A percentile compares a stretch with the other conserved stretches of the same genome.
phyloP scores from a whole-genome alignment of 148 eudicot species.

The Hydrangea macrophylla region DNA sequence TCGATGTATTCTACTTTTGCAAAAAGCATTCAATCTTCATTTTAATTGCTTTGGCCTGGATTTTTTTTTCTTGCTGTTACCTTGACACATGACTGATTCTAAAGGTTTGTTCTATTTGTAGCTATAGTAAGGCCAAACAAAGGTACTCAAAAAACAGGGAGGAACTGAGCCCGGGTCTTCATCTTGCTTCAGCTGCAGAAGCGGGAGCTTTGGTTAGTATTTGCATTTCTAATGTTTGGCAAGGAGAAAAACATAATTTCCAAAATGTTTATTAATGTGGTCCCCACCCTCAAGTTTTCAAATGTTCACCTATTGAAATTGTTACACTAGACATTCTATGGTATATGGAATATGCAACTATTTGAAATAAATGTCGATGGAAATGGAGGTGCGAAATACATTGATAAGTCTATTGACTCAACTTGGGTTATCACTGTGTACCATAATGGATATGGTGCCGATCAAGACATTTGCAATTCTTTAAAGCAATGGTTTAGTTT shows the following conservation, averaged over 20 bases:
- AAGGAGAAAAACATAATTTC: background rate
- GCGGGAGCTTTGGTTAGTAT: conserved; percentile 93
- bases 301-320: too few relatives aligned
- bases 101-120: conserved; percentile 21
- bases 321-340: too few relatives aligned
- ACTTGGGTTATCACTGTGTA: too few relatives aligned
- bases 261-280: too few relatives aligned
- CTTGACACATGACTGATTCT: background rate
- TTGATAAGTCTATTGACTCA: too few relatives aligned
- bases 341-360: too few relatives aligned
- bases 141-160: conserved; percentile 54
- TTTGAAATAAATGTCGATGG: too few relatives aligned
- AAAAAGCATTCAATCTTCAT: background rate
- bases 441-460: background rate
- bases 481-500: background rate
- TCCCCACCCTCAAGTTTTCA: too few relatives aligned
- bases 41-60: background rate
- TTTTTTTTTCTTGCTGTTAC: background rate
- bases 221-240: conserved; percentile 4
- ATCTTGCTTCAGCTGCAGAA: conserved; percentile 97
- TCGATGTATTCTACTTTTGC: background rate
- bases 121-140: conserved; percentile 91
- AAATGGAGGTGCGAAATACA: too few relatives aligned
- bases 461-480: too few relatives aligned
- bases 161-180: conserved; percentile 71